Conservation (phyloP, 257 asterid species). For the Solanum microdontum region DNA sequence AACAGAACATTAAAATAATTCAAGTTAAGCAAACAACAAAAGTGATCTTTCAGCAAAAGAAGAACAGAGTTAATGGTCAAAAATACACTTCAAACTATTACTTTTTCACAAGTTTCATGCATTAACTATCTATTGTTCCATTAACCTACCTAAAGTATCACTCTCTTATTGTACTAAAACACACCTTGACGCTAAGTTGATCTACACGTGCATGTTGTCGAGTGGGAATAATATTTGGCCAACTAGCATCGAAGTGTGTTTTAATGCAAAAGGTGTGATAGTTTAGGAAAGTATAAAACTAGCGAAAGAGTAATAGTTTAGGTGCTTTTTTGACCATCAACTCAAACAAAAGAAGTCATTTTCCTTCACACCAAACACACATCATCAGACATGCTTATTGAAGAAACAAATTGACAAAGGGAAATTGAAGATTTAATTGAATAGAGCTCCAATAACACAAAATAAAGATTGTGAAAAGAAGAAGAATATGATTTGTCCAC, state of each 20-base stretch:
- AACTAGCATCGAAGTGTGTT: not conserved
- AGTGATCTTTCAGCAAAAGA: not conserved
- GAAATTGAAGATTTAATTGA: not conserved
- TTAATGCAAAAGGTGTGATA: not conserved
- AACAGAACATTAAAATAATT: not conserved
- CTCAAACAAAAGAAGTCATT: not conserved
- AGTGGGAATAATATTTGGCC: not conserved
- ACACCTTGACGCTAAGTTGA: not conserved
- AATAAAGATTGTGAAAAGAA: not conserved
- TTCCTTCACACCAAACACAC: not conserved
- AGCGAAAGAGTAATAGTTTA: not conserved
- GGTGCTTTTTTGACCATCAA: not conserved
- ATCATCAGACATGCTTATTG: not conserved
- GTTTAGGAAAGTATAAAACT: not conserved
- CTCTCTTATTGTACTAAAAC: not conserved
- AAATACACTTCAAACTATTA: too few species aligned
- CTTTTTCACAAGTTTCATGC: not conserved
- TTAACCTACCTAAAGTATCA: not conserved
- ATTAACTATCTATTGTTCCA: not conserved
- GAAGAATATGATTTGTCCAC: not conserved
- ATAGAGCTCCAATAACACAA: not conserved
- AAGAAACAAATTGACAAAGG: not conserved
- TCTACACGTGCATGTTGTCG: not conserved
- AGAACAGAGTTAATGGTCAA: not conserved
- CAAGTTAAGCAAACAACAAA: not conserved